These are phyloP conservation scores for Candolleomyces eurysporus DNA, from an alignment of 768 basidiomycete species.

Conservation along the genomic window DNA sequence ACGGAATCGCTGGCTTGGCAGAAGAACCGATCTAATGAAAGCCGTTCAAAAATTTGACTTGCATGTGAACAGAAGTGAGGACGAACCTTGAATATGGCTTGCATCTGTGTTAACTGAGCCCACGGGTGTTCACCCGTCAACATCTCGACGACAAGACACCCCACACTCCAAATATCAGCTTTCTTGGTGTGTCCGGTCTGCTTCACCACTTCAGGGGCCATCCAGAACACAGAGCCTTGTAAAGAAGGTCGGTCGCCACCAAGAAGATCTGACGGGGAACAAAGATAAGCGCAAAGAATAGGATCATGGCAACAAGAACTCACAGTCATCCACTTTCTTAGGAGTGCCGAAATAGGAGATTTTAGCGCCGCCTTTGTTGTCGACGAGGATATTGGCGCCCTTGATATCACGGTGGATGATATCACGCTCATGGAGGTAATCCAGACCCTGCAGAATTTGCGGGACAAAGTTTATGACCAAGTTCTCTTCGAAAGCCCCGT, in stretches of 20 bases:
- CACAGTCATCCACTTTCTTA: slow-evolving; percentile 85
- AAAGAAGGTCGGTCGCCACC: slow-evolving; percentile 80
- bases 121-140: slow-evolving; percentile 94
- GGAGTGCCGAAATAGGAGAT: slow-evolving; percentile 98
- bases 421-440: slow-evolving; percentile 85
- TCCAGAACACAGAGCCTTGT: slow-evolving; percentile 99
- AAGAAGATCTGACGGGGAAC: slow-evolving; percentile 37
- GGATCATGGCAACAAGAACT: slow-evolving; percentile 77
- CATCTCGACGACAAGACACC: slow-evolving; percentile 99
- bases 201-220: slow-evolving; percentile 95
- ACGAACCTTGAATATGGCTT: slow-evolving; percentile 91
- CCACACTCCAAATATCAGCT: slow-evolving; percentile 98
- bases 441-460: slow-evolving; percentile 85
- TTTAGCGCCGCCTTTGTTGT: slow-evolving; percentile 89
- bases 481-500: slow-evolving; percentile 90
- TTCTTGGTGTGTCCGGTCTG: slow-evolving; percentile 93
- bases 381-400: slow-evolving; percentile 98
- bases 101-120: slow-evolving; percentile 84
- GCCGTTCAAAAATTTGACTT: neutral
- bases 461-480: slow-evolving; percentile 90
- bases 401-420: slow-evolving; percentile 97
- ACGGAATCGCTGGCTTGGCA: slow-evolving; percentile 82
- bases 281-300: neutral
- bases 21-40: slow-evolving; percentile 80
- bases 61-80: neutral